These are phyloP conservation scores for Ogataea allantospora DNA, from an alignment of 805 yeast genomes.

Conservation along the genomic window DNA sequence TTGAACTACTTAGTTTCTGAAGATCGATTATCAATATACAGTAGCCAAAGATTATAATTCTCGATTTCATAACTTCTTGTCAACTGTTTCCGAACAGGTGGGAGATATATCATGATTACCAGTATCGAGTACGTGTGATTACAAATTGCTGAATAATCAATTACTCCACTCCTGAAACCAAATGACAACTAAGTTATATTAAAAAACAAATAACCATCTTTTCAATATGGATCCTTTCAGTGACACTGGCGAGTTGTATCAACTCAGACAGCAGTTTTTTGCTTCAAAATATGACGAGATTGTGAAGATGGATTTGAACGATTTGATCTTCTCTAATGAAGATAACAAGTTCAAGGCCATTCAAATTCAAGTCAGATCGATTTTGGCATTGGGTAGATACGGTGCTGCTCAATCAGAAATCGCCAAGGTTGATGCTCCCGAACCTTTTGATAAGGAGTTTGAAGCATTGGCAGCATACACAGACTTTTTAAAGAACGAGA, in stretches of 20 bases:
- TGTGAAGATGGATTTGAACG: conserved; percentile 21
- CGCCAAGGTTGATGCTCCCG: conserved; percentile 10
- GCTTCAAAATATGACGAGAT: conserved; percentile 26
- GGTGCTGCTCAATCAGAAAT: conserved; percentile 18
- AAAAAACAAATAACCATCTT: conserved; percentile 2
- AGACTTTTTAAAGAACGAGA: conserved; percentile 9
- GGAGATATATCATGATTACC: no score
- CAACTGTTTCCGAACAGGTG: no score
- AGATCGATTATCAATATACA: no score
- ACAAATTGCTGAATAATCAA: no score
- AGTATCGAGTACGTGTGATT: no score
- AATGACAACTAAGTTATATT: conserved; percentile 6
- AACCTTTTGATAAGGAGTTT: conserved; percentile 15
- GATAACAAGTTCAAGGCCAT: conserved; percentile 27
- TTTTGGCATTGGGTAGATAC: conserved; percentile 13
- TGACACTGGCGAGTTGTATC: conserved; percentile 31
- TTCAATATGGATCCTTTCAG: conserved; percentile 25
- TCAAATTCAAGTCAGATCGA: conserved; percentile 26
- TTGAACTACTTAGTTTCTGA: no score
- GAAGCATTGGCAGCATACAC: conserved; percentile 16
- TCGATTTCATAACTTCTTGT: no score
- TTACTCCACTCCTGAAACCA: conserved; percentile 6
- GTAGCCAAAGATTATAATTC: no score
- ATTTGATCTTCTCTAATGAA: conserved; percentile 27
- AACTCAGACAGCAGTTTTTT: conserved; percentile 31